Percentiles rank a stretch among this genome's conserved stretches.
These are phyloP conservation scores for Primulina huaijiensis DNA, from an alignment of 257 asterid genomes.

Conservation along the genomic window DNA sequence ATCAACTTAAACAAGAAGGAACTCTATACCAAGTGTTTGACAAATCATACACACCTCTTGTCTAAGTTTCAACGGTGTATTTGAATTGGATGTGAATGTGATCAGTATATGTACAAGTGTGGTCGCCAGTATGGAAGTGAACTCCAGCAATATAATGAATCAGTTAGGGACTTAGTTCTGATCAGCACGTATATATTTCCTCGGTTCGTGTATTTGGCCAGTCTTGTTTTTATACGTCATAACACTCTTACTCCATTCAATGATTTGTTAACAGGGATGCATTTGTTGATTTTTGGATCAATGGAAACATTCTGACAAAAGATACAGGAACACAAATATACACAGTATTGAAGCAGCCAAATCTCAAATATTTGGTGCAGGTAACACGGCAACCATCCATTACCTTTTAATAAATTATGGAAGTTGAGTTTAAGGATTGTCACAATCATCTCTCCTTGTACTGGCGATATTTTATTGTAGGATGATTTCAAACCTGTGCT, in stretches of 20 bases:
- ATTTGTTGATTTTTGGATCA: conserved; percentile 85
- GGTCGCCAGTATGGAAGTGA: conserved; percentile 1
- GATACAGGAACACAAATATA: conserved; percentile 77
- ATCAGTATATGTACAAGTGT: background rate
- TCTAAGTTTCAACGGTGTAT: background rate
- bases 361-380: conserved; percentile 68
- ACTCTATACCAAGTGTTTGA: conserved; percentile 3
- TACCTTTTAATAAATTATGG: background rate
- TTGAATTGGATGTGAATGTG: background rate
- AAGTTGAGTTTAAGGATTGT: conserved; percentile 16
- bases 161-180: background rate
- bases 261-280: conserved; percentile 67
- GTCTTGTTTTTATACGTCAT: conserved; percentile 19
- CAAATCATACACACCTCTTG: conserved; percentile 11
- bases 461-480: conserved; percentile 38
- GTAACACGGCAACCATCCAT: conserved; percentile 29
- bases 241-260: conserved; percentile 20
- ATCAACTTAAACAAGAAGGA: conserved; percentile 4
- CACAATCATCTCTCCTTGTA: conserved; percentile 23
- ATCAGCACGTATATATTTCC: conserved; percentile 4
- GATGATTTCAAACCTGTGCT: conserved; percentile 94
- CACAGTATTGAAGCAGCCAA: conserved; percentile 84
- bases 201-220: conserved; percentile 19
- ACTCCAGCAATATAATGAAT: background rate
- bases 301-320: conserved; percentile 81